A percentile compares a stretch with the other conserved stretches of the same genome.
Conservation (phyloP, 768 basidiomycete species). For the Termitomyces sp. region DNA sequence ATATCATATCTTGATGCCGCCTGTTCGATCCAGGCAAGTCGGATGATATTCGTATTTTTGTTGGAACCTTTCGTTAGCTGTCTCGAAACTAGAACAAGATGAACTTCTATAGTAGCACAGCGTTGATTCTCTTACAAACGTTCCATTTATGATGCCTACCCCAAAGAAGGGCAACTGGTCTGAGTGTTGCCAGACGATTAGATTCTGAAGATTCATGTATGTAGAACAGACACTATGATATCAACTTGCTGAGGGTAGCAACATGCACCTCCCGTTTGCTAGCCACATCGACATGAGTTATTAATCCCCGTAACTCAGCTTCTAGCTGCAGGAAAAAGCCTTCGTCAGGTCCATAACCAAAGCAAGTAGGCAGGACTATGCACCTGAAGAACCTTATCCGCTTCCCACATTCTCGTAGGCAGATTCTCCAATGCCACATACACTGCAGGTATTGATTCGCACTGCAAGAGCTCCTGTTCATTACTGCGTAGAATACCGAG, state of each 20-base stretch:
- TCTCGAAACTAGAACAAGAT: background rate
- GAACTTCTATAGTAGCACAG: too few relatives aligned
- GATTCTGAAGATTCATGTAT: background rate
- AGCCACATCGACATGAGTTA: conserved; percentile 52
- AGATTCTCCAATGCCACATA: conserved; percentile 87
- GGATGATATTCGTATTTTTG: too few relatives aligned
- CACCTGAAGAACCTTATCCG: conserved; percentile 87
- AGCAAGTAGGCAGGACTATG: conserved; percentile 13
- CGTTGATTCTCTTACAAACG: background rate
- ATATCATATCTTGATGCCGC: conserved; percentile 6
- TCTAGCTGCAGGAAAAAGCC: conserved; percentile 36
- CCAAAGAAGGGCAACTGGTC: background rate
- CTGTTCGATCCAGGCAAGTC: conserved; percentile 10
- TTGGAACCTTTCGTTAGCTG: background rate
- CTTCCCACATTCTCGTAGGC: conserved; percentile 91
- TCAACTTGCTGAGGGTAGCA: conserved; percentile 33
- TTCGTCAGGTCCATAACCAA: background rate
- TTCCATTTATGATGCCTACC: too few relatives aligned
- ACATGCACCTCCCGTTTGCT: conserved; percentile 50
- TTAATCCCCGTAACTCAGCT: conserved; percentile 44
- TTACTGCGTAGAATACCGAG: conserved; percentile 80
- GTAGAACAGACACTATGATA: conserved; percentile 19
- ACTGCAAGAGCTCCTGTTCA: conserved; percentile 77
- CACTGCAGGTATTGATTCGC: conserved; percentile 81
- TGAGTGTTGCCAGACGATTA: background rate